Conservation (phyloP, 2,329 filamentous ascomycete genomes). For the Calonectria henricotiae region DNA sequence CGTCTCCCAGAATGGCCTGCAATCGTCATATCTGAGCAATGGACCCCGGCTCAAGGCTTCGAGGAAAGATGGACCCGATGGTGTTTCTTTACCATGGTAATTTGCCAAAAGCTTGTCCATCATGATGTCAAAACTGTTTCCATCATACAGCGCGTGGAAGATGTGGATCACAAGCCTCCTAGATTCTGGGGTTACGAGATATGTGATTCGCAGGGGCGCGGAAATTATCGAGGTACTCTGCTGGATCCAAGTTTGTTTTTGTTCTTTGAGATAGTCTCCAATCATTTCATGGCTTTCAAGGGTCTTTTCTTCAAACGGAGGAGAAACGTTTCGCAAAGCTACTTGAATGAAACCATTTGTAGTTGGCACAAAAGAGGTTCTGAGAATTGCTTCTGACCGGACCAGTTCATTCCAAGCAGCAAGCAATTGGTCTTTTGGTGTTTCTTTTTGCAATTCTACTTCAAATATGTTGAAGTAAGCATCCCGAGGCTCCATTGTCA, state of each 20-base stretch:
- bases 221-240: constrained; percentile 60
- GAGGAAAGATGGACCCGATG: constrained; percentile 72
- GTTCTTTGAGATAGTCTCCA: constrained; percentile 55
- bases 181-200: constrained; percentile 64
- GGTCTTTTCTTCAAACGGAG: constrained; percentile 64
- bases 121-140: constrained; percentile 81
- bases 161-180: constrained; percentile 75
- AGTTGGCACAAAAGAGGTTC: constrained; percentile 82
- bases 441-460: constrained; percentile 67
- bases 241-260: constrained; percentile 68
- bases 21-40: constrained; percentile 64
- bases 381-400: constrained; percentile 74
- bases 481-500: constrained; percentile 68
- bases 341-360: constrained; percentile 85
- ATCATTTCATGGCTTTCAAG: constrained; percentile 54
- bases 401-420: constrained; percentile 73
- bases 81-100: constrained; percentile 43
- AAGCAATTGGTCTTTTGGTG: constrained; percentile 67
- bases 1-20: constrained; percentile 77
- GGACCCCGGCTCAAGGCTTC: constrained; percentile 81
- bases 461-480: constrained; percentile 86
- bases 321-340: constrained; percentile 65
- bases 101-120: constrained; percentile 69
- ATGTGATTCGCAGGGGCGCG: constrained; percentile 49
- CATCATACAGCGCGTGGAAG: constrained; percentile 92